Evolutionary conservation across 768 basidiomycete genomes (phyloP).

Genomic region (Leccinellum luteum): DNA sequence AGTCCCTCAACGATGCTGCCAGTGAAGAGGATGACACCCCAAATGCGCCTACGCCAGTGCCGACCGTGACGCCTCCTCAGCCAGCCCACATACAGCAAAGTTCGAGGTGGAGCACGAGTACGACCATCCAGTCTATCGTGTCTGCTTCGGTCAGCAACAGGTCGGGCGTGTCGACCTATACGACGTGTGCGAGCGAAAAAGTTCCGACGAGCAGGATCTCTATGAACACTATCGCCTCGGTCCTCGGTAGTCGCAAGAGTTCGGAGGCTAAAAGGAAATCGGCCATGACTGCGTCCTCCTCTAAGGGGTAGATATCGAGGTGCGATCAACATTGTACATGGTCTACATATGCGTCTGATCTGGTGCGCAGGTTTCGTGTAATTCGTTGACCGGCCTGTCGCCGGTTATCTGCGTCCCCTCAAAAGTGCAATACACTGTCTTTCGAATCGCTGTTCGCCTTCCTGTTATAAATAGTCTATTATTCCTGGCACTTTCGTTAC

Average conservation of each 20-base stretch:
- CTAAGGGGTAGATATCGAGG: conserved; percentile 19
- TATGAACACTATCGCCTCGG: conserved; percentile 26
- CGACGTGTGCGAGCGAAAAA: conserved; percentile 27
- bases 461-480: conserved; percentile 1
- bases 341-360: conserved; percentile 5
- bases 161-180: conserved; percentile 28
- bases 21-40: conserved; percentile 5
- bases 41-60: conserved; percentile 2
- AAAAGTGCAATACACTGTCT: neutral
- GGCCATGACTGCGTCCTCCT: conserved; percentile 23
- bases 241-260: conserved; percentile 26
- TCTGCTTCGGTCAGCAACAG: conserved; percentile 27
- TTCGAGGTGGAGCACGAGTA: conserved; percentile 34
- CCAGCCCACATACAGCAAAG: conserved; percentile 17
- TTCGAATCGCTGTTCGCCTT: neutral
- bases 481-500: conserved; percentile 3
- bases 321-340: neutral
- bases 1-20: conserved; percentile 23
- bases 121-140: conserved; percentile 25
- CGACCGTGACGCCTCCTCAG: conserved; percentile 13
- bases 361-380: neutral
- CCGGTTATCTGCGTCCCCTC: neutral
- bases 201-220: conserved; percentile 25
- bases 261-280: conserved; percentile 28
- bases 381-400: neutral